phyloP scores from a whole-genome alignment of 1,139 yeast genomes.

The Tardiomyces blankii region DNA sequence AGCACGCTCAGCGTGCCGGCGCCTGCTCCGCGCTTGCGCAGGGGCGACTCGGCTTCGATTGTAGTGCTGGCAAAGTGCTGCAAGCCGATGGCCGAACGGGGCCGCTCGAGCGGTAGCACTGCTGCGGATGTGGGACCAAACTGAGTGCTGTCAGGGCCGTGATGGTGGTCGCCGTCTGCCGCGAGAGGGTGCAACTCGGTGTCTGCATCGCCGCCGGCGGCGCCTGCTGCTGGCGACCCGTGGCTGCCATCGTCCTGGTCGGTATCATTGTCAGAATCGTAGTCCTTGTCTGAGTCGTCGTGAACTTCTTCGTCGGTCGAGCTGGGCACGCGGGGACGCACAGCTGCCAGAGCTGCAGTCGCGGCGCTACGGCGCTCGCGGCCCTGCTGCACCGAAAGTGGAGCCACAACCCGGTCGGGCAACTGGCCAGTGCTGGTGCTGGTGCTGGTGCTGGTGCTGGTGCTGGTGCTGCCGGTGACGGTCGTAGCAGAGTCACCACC shows the following conservation, averaged over 20 bases:
- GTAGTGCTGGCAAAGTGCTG: conserved; percentile 18
- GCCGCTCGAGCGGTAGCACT: conserved; percentile 19
- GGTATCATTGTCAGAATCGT: background rate
- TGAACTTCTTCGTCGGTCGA: conserved; percentile 13
- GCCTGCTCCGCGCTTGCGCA: conserved; percentile 7
- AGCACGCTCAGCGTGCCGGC: background rate
- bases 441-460: conserved; percentile 3
- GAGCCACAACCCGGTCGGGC: conserved; percentile 2
- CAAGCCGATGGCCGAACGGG: conserved; percentile 27
- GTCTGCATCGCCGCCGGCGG: background rate
- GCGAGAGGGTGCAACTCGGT: background rate
- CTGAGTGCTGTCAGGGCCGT: background rate
- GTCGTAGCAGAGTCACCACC: background rate
- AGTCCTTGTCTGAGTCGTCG: conserved; percentile 8
- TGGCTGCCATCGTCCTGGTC: background rate
- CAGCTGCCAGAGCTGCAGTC: background rate
- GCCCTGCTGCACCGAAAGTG: conserved; percentile 3
- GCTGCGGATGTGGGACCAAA: background rate
- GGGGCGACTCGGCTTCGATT: conserved; percentile 12
- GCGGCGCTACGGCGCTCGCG: background rate
- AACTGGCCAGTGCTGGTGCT: conserved; percentile 2
- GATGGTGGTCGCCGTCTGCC: background rate
- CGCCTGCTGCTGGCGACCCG: background rate
- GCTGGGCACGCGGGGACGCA: conserved; percentile 6
- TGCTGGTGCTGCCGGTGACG: background rate